A percentile compares a stretch with the other conserved stretches of the same genome.
Evolutionary conservation across 495 filamentous ascomycete species (phyloP).

Genomic region (Platismatia glauca): DNA sequence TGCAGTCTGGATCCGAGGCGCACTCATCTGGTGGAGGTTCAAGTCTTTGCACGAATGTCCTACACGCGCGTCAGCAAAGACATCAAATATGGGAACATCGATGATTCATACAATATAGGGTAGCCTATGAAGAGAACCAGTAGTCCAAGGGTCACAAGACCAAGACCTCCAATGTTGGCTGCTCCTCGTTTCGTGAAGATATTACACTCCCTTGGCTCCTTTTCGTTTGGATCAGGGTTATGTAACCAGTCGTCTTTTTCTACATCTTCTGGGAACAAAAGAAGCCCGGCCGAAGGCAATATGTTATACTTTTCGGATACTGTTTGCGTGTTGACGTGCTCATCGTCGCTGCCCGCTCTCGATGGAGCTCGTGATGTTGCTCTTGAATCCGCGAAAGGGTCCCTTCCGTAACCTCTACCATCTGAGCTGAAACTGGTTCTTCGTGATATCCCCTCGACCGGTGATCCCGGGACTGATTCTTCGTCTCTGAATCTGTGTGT

Average conservation of each 20-base stretch:
- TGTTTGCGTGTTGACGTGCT: conserved; percentile 64
- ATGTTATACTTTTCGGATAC: conserved; percentile 75
- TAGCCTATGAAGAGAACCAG: conserved; percentile 65
- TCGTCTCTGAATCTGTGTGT: conserved; percentile 39
- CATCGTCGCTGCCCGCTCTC: conserved; percentile 53
- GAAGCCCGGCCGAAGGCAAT: conserved; percentile 57
- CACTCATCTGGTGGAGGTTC: conserved; percentile 27
- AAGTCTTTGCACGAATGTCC: conserved; percentile 47
- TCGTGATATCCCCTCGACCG: conserved; percentile 40
- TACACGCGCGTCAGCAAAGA: conserved; percentile 26
- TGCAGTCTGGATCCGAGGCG: conserved; percentile 43
- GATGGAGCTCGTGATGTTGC: conserved; percentile 53
- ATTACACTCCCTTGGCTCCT: conserved; percentile 55
- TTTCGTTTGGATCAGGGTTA: conserved; percentile 59
- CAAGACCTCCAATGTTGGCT: conserved; percentile 58
- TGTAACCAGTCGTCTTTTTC: conserved; percentile 74
- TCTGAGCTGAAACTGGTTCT: conserved; percentile 57
- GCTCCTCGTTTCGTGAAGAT: conserved; percentile 59
- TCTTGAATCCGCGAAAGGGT: conserved; percentile 47
- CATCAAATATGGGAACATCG: conserved; percentile 2
- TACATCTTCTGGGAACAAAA: conserved; percentile 67
- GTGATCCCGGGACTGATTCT: conserved; percentile 35
- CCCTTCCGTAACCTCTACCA: conserved; percentile 35
- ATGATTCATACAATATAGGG: conserved; percentile 54
- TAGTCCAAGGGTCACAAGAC: conserved; percentile 52